Evolutionary conservation across 169 alveolate genomes (phyloP).

Genomic region (Perkinsus marinus): DNA sequence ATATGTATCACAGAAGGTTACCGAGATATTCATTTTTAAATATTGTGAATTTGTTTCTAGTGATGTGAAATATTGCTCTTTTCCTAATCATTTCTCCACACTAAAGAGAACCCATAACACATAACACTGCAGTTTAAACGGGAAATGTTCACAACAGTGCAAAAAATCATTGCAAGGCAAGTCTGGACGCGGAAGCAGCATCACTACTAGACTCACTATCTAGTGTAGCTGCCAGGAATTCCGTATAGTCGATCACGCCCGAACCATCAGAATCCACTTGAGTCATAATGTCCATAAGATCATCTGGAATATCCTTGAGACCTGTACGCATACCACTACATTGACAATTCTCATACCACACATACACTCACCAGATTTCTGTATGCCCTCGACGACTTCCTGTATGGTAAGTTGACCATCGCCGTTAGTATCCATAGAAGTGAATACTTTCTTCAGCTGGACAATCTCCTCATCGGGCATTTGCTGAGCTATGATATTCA

Average conservation of each 20-base stretch:
- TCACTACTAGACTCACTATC: constrained; percentile 51
- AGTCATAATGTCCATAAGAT: constrained; percentile 45
- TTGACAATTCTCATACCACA: background rate
- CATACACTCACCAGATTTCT: background rate
- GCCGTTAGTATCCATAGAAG: constrained; percentile 76
- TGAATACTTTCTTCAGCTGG: constrained; percentile 30
- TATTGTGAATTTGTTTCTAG: too few relatives aligned
- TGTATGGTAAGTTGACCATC: constrained; percentile 67
- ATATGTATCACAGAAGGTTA: too few relatives aligned
- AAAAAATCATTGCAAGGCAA: too few relatives aligned
- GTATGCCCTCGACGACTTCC: constrained; percentile 6
- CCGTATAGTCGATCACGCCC: constrained; percentile 74
- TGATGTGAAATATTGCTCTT: too few relatives aligned
- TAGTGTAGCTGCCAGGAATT: constrained; percentile 79
- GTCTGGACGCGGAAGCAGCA: too few relatives aligned
- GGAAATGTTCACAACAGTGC: too few relatives aligned
- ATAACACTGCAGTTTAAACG: too few relatives aligned
- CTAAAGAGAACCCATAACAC: too few relatives aligned
- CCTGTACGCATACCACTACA: constrained; percentile 14
- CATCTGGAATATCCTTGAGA: constrained; percentile 35
- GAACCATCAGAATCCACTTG: constrained; percentile 70
- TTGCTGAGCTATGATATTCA: constrained; percentile 30
- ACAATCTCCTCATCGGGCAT: constrained; percentile 26
- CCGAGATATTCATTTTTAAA: too few relatives aligned
- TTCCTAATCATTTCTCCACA: too few relatives aligned